A percentile compares a stretch with the other conserved stretches of the same genome.
Evolutionary conservation across 345 rosid genomes (phyloP).

Genomic region (Citrus maxima): DNA sequence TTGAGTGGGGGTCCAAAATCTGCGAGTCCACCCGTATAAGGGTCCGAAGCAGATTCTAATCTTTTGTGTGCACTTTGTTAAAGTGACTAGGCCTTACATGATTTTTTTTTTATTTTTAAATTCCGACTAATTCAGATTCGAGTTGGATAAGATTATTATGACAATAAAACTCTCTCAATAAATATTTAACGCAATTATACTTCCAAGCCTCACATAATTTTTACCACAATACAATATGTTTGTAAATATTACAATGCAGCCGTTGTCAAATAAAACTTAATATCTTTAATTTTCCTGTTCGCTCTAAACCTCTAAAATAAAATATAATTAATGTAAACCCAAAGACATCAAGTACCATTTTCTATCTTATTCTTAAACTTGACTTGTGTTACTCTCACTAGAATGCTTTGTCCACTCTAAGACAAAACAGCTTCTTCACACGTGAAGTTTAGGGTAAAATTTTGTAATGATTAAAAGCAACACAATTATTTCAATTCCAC

Average conservation of each 20-base stretch:
- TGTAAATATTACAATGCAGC: too few relatives aligned
- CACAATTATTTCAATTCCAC: neutral
- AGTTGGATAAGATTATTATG: rapidly evolving
- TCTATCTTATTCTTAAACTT: neutral
- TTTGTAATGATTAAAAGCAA: too few relatives aligned
- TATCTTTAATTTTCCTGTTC: too few relatives aligned
- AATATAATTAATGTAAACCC: too few relatives aligned
- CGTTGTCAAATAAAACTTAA: too few relatives aligned
- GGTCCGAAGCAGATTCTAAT: neutral
- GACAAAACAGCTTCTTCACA: neutral
- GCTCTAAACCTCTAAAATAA: too few relatives aligned
- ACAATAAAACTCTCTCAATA: rapidly evolving
- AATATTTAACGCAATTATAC: rapidly evolving
- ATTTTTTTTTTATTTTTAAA: too few relatives aligned
- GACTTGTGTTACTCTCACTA: neutral
- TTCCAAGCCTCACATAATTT: rapidly evolving
- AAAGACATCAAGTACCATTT: too few relatives aligned
- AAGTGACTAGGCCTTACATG: too few relatives aligned
- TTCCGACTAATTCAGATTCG: rapidly evolving
- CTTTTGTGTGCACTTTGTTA: neutral
- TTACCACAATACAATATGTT: too few relatives aligned
- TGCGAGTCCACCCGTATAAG: too few relatives aligned
- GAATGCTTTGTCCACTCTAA: neutral
- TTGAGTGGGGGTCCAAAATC: neutral
- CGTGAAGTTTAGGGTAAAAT: neutral